phyloP scores from a whole-genome alignment of 139 green algal genomes.

The Chlorella sp. region DNA sequence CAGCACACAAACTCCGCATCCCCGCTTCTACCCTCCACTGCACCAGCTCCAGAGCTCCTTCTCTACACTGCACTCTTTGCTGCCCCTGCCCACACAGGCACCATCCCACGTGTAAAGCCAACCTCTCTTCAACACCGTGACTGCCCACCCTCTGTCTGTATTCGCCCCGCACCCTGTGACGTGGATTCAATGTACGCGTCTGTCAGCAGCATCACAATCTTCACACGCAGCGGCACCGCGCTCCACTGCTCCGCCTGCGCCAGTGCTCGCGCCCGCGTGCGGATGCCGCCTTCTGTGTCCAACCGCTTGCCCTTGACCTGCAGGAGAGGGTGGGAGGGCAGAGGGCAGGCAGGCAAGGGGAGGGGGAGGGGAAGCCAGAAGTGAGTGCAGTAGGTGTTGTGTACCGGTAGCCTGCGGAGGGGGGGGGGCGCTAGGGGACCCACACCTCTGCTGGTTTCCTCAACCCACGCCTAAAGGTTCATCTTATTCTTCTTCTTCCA shows the following conservation, averaged over 20 bases:
- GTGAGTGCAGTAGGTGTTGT: not conserved
- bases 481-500: too few relatives aligned
- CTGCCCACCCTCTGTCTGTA: too few relatives aligned
- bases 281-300: slow-evolving; percentile 57
- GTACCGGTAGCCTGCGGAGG: not conserved
- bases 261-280: slow-evolving; percentile 52
- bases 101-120: not conserved
- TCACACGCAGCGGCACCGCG: slow-evolving; percentile 51
- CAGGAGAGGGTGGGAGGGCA: not conserved
- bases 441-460: too few relatives aligned
- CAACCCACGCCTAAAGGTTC: too few relatives aligned
- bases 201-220: slow-evolving; percentile 58
- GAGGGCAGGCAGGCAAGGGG: not conserved
- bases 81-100: too few relatives aligned
- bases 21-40: too few relatives aligned
- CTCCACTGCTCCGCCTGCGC: slow-evolving; percentile 57
- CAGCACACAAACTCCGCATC: too few relatives aligned
- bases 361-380: not conserved
- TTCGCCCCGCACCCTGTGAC: slow-evolving; percentile 19
- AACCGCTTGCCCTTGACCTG: slow-evolving; percentile 67
- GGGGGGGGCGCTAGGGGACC: too few relatives aligned
- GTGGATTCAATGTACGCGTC: slow-evolving; percentile 55
- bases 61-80: too few relatives aligned
- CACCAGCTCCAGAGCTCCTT: too few relatives aligned
- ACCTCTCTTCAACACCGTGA: not conserved